Conservation (phyloP, 305 asterid species). For the Lippia alba region DNA sequence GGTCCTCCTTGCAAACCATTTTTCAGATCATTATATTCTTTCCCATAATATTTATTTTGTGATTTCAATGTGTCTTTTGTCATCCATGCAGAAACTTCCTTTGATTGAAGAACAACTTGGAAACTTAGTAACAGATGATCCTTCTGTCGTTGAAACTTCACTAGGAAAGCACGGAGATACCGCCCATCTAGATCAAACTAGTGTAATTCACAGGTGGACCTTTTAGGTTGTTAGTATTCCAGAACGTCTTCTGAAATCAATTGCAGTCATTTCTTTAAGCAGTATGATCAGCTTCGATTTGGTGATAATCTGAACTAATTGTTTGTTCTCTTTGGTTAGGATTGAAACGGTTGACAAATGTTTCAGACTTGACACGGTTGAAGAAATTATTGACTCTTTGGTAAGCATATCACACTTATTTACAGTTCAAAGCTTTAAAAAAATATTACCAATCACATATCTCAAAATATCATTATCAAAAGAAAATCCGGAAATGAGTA, state of each 20-base stretch:
- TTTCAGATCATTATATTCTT: slow-evolving; percentile 1
- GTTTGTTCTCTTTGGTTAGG: slow-evolving; percentile 52
- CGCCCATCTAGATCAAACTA: slow-evolving; percentile 64
- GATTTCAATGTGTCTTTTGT: slow-evolving; percentile 25
- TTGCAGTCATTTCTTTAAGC: slow-evolving; percentile 5
- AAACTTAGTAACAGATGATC: slow-evolving; percentile 82
- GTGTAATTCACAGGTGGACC: slow-evolving; percentile 69
- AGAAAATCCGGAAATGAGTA: too few relatives aligned
- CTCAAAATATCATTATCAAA: background rate
- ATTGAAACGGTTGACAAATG: slow-evolving; percentile 75
- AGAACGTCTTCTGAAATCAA: too few relatives aligned
- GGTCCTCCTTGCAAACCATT: slow-evolving; percentile 49
- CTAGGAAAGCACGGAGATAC: slow-evolving; percentile 67
- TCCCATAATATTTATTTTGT: slow-evolving; percentile 3
- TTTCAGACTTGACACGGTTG: slow-evolving; percentile 89
- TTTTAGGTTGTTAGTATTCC: slow-evolving; percentile 11
- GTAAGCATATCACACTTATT: slow-evolving; percentile 49
- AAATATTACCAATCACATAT: background rate
- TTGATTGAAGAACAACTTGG: slow-evolving; percentile 82
- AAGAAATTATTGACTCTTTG: slow-evolving; percentile 87
- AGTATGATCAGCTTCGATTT: too few relatives aligned
- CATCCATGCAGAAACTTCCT: slow-evolving; percentile 72
- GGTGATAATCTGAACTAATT: slow-evolving; percentile 35
- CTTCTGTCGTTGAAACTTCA: slow-evolving; percentile 75
- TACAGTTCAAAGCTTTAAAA: background rate